Evolutionary conservation across 345 rosid species (phyloP), one percentile per base, ranked within the genome.

Genomic region (Cardamine chenopodiifolia): DNA sequence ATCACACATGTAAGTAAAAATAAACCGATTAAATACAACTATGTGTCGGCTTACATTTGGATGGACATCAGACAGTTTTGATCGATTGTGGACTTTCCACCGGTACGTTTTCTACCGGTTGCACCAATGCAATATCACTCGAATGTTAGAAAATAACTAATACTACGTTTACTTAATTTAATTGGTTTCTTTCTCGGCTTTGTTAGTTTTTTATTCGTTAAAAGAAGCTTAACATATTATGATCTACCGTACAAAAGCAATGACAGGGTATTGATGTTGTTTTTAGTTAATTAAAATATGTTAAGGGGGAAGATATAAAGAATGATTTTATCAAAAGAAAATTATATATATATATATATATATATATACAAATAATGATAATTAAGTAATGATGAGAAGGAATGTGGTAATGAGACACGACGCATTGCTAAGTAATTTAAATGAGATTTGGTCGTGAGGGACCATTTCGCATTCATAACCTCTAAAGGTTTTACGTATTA

Each of bases 381-480:
- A 62, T 62, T 52, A 62, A 19, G 32, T 17, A 73, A 73, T 73
- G 50, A 63, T 28, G 56, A 19, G 48, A 28, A 54, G 62, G 63
- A 72, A 72, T 54, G 37, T 62, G 9, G 62, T 37, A 52, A 53
- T 60, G 59, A 63, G 54, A 62, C 25, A 17, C 67, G 37, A 61
- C 61, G 60, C 74, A 57, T 20, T 70, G 72, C 63, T 37, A 39
- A 37, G n/a, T 7, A 67, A 53, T 18, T 42, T 32, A 14, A 74
- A 47, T 14, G 72, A 34, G 62, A 75, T 61, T 68, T 61, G 69
- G 74, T 68, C 72, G 29, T 20, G 71, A 70, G 76, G 80, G 76
- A 70, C 80, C 76, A 77, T 71, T 45, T 70, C 62, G 66, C 72
- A 70, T 70, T 70, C 76, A 77, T 48, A 63, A 70, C 80, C 65